Percentiles rank a stretch among this genome's conserved stretches.
Conservation (phyloP, 768 basidiomycete species). For the Pulveroboletus sp. region DNA sequence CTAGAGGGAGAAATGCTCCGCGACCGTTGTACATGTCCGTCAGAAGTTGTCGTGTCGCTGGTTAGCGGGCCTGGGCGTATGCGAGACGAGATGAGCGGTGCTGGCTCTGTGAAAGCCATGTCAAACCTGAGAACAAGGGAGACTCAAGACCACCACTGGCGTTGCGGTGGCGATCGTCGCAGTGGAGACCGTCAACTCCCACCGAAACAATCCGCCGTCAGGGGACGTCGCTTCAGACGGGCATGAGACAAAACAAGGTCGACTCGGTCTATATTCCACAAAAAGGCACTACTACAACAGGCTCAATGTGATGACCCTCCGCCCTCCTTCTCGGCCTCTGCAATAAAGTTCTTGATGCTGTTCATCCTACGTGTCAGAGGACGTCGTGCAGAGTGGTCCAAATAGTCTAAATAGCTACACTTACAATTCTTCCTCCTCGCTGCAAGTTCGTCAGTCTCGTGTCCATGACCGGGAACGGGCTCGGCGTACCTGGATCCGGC, state of each 20-base stretch:
- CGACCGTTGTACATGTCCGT: not conserved
- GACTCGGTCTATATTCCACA: slow-evolving; percentile 3
- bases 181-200: not conserved
- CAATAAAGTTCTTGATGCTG: slow-evolving; percentile 78
- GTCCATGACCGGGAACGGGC: not conserved
- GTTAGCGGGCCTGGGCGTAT: too few relatives aligned
- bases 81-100: slow-evolving; percentile 14
- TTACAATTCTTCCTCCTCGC: slow-evolving; percentile 85
- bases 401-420: slow-evolving; percentile 29
- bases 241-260: not conserved
- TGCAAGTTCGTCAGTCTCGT: slow-evolving; percentile 26
- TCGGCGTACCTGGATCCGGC: slow-evolving; percentile 64
- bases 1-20: slow-evolving; percentile 5
- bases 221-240: slow-evolving; percentile 5
- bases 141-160: not conserved
- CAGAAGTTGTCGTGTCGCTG: too few relatives aligned
- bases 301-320: slow-evolving; percentile 36
- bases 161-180: slow-evolving; percentile 4
- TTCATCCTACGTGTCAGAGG: slow-evolving; percentile 44
- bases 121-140: not conserved
- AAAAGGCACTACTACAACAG: slow-evolving; percentile 3
- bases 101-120: not conserved
- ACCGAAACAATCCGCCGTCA: not conserved
- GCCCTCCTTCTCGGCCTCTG: slow-evolving; percentile 77
- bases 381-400: slow-evolving; percentile 27